These are phyloP conservation scores for Sporopachydermia cereana DNA, from an alignment of 1,139 yeast genomes.

Conservation along the genomic window DNA sequence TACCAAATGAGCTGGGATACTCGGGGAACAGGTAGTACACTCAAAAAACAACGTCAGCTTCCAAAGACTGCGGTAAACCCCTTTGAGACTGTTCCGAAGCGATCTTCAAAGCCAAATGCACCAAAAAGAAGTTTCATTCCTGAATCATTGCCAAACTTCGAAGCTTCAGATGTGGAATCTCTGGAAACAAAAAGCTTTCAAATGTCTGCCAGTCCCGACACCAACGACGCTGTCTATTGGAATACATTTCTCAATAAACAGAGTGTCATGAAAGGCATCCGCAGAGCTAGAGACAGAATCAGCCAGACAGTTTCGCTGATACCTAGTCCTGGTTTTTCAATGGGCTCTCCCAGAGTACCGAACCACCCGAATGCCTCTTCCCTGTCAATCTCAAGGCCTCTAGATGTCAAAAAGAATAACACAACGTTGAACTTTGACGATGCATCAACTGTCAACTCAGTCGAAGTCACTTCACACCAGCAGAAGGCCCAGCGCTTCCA, in stretches of 20 bases:
- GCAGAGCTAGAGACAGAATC: constrained; percentile 28
- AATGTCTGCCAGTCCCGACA: background rate
- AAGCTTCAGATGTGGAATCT: background rate
- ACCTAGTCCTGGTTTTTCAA: no score
- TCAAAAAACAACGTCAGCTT: no score
- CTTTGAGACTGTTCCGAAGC: no score
- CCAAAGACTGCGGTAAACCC: no score
- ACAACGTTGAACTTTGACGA: no score
- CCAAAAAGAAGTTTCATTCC: background rate
- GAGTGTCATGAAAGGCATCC: constrained; percentile 30
- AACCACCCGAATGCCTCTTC: background rate
- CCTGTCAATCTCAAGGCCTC: background rate
- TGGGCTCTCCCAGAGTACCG: no score
- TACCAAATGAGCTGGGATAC: no score
- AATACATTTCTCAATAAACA: constrained; percentile 35
- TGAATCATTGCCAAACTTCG: background rate
- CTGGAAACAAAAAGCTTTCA: background rate
- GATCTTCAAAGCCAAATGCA: background rate
- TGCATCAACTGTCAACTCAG: background rate
- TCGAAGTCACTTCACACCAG: no score
- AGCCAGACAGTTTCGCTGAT: background rate
- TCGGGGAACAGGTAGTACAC: no score
- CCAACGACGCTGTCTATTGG: constrained; percentile 23
- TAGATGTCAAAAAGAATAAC: background rate
- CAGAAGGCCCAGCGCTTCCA: no score